Percentiles rank a stretch among this genome's conserved stretches.
phyloP scores from a whole-genome alignment of 164 flowering plant genomes.

The Euptelea pleiosperma region DNA sequence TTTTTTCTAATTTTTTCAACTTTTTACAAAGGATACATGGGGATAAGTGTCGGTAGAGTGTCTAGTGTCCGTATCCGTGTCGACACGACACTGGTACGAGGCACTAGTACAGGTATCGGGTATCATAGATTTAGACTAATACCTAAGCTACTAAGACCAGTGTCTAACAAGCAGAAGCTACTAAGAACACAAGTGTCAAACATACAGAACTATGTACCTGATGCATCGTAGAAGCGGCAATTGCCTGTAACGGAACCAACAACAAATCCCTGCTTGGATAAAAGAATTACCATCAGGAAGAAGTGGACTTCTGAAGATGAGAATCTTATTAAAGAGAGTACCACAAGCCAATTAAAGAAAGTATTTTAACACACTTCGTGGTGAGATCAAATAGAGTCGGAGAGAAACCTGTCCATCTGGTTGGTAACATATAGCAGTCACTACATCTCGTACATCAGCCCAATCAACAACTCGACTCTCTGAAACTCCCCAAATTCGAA shows the following conservation, averaged over 20 bases:
- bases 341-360: neutral
- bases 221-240: slow-evolving; percentile 60
- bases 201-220: slow-evolving; percentile 39
- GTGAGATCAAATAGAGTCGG: no score
- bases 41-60: no score
- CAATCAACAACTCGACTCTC: slow-evolving; percentile 73
- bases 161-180: no score
- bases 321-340: neutral
- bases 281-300: slow-evolving; percentile 15
- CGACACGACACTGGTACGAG: no score
- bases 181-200: no score
- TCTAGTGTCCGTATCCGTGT: no score
- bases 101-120: no score
- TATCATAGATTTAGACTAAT: no score
- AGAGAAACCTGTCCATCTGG: slow-evolving; percentile 65
- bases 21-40: no score
- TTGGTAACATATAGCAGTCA: slow-evolving; percentile 71
- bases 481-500: slow-evolving; percentile 70
- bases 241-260: slow-evolving; percentile 69
- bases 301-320: neutral
- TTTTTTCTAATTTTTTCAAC: no score
- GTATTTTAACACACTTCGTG: neutral
- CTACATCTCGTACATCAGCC: slow-evolving; percentile 61
- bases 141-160: no score
- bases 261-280: slow-evolving; percentile 52